Percentiles rank a stretch among this genome's conserved stretches.
phyloP scores from a whole-genome alignment of 805 yeast genomes.

The Pachysolen tannophilus region DNA sequence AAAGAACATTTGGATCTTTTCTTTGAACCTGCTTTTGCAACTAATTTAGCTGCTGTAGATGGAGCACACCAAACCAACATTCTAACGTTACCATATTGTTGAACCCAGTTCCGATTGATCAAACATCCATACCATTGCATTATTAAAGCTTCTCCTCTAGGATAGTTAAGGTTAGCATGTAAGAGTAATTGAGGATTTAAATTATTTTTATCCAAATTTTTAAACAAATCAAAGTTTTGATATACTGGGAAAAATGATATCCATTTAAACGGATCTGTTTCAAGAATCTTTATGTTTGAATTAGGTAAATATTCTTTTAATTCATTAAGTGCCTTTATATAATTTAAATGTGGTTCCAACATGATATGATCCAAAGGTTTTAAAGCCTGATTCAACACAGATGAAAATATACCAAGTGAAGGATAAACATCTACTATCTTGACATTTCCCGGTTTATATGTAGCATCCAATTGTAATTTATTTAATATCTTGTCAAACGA shows the following conservation, averaged over 20 bases:
- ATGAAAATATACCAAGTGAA: conserved; percentile 52
- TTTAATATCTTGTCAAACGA: conserved; percentile 35
- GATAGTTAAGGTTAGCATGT: conserved; percentile 20
- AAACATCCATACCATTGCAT: conserved; percentile 72
- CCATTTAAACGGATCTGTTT: conserved; percentile 64
- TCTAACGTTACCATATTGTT: conserved; percentile 57
- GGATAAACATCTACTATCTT: conserved; percentile 55
- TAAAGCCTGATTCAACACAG: conserved; percentile 50
- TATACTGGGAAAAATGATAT: conserved; percentile 38
- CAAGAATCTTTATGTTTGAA: conserved; percentile 23
- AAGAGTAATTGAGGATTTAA: conserved; percentile 21
- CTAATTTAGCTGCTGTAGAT: conserved; percentile 49
- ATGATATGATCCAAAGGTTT: conserved; percentile 59
- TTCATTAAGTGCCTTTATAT: not conserved
- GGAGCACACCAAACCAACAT: conserved; percentile 66
- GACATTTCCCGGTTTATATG: conserved; percentile 28
- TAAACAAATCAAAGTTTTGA: not conserved
- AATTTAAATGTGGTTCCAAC: conserved; percentile 39
- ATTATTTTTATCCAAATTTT: not conserved
- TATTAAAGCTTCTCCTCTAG: conserved; percentile 57
- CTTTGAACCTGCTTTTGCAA: conserved; percentile 44
- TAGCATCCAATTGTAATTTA: conserved; percentile 31
- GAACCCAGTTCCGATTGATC: conserved; percentile 66
- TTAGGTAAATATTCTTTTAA: conserved; percentile 1
- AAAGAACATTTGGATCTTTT: conserved; percentile 57